A percentile compares a stretch with the other conserved stretches of the same genome.
These are phyloP conservation scores for Silene noctiflora DNA, from an alignment of 179 eudicot species.

Conservation along the genomic window DNA sequence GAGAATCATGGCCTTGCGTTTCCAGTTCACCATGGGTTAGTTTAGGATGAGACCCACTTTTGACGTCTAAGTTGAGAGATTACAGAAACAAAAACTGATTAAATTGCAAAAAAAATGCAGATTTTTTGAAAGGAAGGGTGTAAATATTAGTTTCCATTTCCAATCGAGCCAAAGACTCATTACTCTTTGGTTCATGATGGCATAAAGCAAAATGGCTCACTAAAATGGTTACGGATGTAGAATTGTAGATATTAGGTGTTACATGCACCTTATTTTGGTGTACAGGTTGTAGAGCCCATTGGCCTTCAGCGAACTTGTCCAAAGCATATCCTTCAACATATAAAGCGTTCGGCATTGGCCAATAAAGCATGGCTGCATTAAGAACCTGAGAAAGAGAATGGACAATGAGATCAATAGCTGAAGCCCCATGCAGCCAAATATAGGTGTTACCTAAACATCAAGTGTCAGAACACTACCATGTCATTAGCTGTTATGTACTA, in stretches of 20 bases:
- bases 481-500: not conserved
- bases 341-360: constrained; percentile 72
- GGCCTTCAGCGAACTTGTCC: constrained; percentile 81
- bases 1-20: not conserved
- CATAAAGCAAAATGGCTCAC: no score
- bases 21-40: not conserved
- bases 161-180: no score
- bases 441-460: not conserved
- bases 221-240: no score
- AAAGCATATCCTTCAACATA: constrained; percentile 97
- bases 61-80: not conserved
- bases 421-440: not conserved
- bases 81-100: not conserved
- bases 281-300: constrained; percentile 77
- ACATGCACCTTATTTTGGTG: constrained; percentile 70
- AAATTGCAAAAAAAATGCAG: not conserved
- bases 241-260: no score
- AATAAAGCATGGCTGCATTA: constrained; percentile 95
- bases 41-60: not conserved
- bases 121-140: not conserved
- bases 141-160: constrained; percentile 1
- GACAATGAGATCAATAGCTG: not conserved
- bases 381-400: constrained; percentile 55
- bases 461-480: not conserved
- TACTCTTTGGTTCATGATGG: no score